These are phyloP conservation scores for Rhizopus sp. DNA, from an alignment of 371 early-diverging fungal genomes.

Conservation along the genomic window DNA sequence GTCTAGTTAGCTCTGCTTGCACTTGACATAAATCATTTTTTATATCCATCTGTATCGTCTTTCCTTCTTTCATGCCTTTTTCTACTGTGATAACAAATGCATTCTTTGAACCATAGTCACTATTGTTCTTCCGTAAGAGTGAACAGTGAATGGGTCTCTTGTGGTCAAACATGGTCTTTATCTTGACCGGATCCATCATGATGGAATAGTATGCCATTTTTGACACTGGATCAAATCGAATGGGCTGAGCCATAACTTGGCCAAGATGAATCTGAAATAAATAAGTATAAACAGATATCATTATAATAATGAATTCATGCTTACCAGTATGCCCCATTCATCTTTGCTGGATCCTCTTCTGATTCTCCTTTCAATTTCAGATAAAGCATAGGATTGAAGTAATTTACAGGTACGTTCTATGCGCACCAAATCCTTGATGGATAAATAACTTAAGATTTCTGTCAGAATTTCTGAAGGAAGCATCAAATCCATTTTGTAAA, in stretches of 20 bases:
- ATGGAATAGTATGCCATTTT: slow-evolving; percentile 39
- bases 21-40: slow-evolving; percentile 38
- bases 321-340: slow-evolving; percentile 45
- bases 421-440: slow-evolving; percentile 42
- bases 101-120: slow-evolving; percentile 23
- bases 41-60: slow-evolving; percentile 29
- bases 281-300: not conserved
- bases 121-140: slow-evolving; percentile 22
- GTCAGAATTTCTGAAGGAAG: slow-evolving; percentile 46
- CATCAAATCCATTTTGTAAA: slow-evolving; percentile 17
- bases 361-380: slow-evolving; percentile 44
- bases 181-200: slow-evolving; percentile 44
- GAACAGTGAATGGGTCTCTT: slow-evolving; percentile 44
- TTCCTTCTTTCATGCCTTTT: slow-evolving; percentile 43
- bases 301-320: not conserved
- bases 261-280: slow-evolving; percentile 39
- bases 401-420: slow-evolving; percentile 40
- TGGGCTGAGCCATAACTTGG: slow-evolving; percentile 37
- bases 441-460: slow-evolving; percentile 35
- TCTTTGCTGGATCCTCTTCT: slow-evolving; percentile 22
- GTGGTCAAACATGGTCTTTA: slow-evolving; percentile 52
- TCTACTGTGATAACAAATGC: slow-evolving; percentile 41
- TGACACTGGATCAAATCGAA: slow-evolving; percentile 35
- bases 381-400: slow-evolving; percentile 36
- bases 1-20: slow-evolving; percentile 37